phyloP scores from a whole-genome alignment of 768 basidiomycete genomes.

The Hebeloma cylindrosporum region DNA sequence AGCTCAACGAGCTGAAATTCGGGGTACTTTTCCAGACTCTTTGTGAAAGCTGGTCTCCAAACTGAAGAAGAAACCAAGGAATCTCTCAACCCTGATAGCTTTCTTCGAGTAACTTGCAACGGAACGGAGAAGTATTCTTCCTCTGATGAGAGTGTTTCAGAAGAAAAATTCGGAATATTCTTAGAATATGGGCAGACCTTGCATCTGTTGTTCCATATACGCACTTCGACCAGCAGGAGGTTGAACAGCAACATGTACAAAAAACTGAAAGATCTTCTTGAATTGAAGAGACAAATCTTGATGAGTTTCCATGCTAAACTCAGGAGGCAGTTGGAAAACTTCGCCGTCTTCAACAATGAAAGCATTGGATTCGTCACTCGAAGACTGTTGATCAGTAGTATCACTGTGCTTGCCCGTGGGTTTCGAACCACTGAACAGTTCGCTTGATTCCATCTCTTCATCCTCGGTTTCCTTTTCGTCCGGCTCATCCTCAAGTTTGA shows the following conservation, averaged over 20 bases:
- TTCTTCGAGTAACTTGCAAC: conserved; percentile 64
- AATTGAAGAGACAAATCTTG: conserved; percentile 78
- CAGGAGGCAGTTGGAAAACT: conserved; percentile 57
- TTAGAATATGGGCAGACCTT: conserved; percentile 38
- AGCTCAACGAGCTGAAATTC: conserved; percentile 53
- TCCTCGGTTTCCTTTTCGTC: conserved; percentile 39
- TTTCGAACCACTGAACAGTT: conserved; percentile 48
- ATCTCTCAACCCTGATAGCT: conserved; percentile 67
- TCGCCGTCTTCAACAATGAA: conserved; percentile 72
- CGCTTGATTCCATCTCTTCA: conserved; percentile 17
- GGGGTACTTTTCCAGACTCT: conserved; percentile 64
- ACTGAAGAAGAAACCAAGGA: conserved; percentile 82
- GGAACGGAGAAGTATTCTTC: conserved; percentile 77
- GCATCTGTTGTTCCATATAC: conserved; percentile 54
- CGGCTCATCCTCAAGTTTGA: conserved; percentile 29
- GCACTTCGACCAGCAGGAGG: conserved; percentile 47
- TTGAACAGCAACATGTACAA: conserved; percentile 76
- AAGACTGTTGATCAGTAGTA: conserved; percentile 27
- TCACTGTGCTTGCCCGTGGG: conserved; percentile 43
- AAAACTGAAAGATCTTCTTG: conserved; percentile 86
- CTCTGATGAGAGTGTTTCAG: conserved; percentile 28
- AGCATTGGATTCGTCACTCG: conserved; percentile 31
- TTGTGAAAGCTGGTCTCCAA: conserved; percentile 74
- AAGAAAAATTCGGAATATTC: background rate
- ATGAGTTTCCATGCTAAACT: conserved; percentile 80